phyloP scores from a whole-genome alignment of 2,329 filamentous ascomycete genomes.

The Clarireedia sp. region DNA sequence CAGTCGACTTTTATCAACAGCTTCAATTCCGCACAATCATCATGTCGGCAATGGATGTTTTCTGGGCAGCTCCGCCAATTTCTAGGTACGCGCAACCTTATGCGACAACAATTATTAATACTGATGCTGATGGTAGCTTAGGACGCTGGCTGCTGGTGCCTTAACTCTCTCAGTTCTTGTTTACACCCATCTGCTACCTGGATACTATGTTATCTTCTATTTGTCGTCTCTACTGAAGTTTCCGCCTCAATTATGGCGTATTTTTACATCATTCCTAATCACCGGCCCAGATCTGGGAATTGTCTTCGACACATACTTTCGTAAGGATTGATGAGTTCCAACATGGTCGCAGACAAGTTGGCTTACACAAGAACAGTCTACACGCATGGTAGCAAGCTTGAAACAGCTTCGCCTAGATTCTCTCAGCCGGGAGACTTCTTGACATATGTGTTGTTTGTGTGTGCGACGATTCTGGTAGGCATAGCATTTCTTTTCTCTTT shows the following conservation, averaged over 20 bases:
- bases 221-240: conserved; percentile 41
- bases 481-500: conserved; percentile 18
- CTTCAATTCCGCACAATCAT: conserved; percentile 11
- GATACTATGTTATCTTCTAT: conserved; percentile 43
- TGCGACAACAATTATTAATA: conserved; percentile 19
- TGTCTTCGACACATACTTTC: conserved; percentile 61
- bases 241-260: conserved; percentile 35
- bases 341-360: conserved; percentile 5
- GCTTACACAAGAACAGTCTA: conserved; percentile 42
- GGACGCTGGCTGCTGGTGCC: conserved; percentile 55
- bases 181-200: conserved; percentile 44
- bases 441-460: conserved; percentile 56
- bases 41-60: conserved; percentile 46
- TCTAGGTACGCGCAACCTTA: conserved; percentile 45
- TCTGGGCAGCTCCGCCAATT: conserved; percentile 59
- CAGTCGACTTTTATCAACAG: conserved; percentile 3
- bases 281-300: conserved; percentile 35
- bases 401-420: conserved; percentile 54
- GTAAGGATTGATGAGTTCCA: conserved; percentile 34
- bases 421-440: conserved; percentile 57
- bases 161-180: conserved; percentile 51
- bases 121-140: conserved; percentile 42
- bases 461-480: conserved; percentile 55
- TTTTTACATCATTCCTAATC: conserved; percentile 31
- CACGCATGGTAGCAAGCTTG: conserved; percentile 56